Evolutionary conservation across 2,329 filamentous ascomycete genomes (phyloP).

Genomic region (Hypoxylon sp.): DNA sequence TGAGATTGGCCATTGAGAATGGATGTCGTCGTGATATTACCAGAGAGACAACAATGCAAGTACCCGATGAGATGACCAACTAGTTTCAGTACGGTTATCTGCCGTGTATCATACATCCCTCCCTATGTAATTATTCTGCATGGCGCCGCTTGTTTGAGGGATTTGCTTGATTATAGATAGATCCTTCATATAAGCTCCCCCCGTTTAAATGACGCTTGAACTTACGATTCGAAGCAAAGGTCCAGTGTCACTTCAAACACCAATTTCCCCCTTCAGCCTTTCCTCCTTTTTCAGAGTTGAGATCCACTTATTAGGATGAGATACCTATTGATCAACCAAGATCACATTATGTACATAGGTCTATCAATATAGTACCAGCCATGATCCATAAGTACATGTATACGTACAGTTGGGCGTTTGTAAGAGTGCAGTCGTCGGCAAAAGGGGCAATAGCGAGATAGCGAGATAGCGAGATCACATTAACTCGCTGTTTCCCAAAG

Average conservation of each 20-base stretch:
- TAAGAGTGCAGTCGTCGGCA: slow-evolving; percentile 21
- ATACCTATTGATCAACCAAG: neutral
- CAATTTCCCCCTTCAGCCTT: neutral
- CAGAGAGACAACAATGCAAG: slow-evolving; percentile 32
- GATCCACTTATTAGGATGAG: neutral
- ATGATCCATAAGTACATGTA: slow-evolving; percentile 1
- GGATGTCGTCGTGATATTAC: slow-evolving; percentile 12
- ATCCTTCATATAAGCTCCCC: slow-evolving; percentile 18
- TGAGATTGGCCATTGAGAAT: slow-evolving; percentile 8
- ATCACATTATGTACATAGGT: too few species aligned
- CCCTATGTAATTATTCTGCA: slow-evolving; percentile 14
- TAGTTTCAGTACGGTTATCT: slow-evolving; percentile 33
- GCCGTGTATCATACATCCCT: slow-evolving; percentile 28
- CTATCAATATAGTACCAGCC: neutral
- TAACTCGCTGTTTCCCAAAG: slow-evolving; percentile 31
- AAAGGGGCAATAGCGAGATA: slow-evolving; percentile 21
- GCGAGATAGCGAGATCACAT: slow-evolving; percentile 16
- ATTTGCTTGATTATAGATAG: slow-evolving; percentile 13
- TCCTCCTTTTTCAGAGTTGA: neutral
- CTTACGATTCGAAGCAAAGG: neutral
- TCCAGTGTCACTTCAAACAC: slow-evolving; percentile 7
- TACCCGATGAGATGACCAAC: slow-evolving; percentile 34
- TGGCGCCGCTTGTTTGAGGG: neutral
- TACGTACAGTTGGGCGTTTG: slow-evolving; percentile 12
- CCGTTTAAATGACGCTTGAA: slow-evolving; percentile 1